Evolutionary conservation across 331 rosid species (phyloP).

Genomic region (Ulmus americana): DNA sequence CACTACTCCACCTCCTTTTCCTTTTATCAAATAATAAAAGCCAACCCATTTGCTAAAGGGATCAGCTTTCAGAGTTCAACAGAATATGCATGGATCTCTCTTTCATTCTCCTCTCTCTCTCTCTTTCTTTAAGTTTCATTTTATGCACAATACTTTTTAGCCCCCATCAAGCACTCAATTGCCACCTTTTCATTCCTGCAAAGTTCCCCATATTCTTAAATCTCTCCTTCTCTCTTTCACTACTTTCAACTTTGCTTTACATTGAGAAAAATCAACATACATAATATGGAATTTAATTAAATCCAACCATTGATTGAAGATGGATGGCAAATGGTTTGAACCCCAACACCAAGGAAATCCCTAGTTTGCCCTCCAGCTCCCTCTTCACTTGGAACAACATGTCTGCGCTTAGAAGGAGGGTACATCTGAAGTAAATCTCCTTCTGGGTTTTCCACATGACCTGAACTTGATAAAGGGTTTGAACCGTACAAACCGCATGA

Average conservation of each 20-base stretch:
- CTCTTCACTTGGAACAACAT: slow-evolving; percentile 25
- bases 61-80: slow-evolving; percentile 55
- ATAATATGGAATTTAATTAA: slow-evolving; percentile 19
- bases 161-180: slow-evolving; percentile 45
- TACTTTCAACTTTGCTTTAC: slow-evolving; percentile 21
- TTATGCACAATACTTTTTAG: slow-evolving; percentile 39
- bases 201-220: slow-evolving; percentile 43
- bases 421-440: slow-evolving; percentile 40
- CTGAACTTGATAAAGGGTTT: slow-evolving; percentile 19
- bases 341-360: slow-evolving; percentile 87
- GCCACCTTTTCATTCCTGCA: slow-evolving; percentile 43
- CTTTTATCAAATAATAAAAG: neutral
- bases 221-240: slow-evolving; percentile 23
- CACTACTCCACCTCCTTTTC: slow-evolving; percentile 56
- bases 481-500: slow-evolving; percentile 48
- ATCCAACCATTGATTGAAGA: slow-evolving; percentile 65
- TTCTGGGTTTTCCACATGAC: slow-evolving; percentile 30
- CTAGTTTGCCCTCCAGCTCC: slow-evolving; percentile 55
- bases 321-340: slow-evolving; percentile 50
- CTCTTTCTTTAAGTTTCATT: slow-evolving; percentile 15
- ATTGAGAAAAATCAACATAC: slow-evolving; percentile 11
- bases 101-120: slow-evolving; percentile 22
- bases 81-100: slow-evolving; percentile 76
- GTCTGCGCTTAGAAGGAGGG: slow-evolving; percentile 55
- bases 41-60: slow-evolving; percentile 26